Evolutionary conservation across 2,329 filamentous ascomycete genomes (phyloP).

Genomic region (Xylariaceae sp.): DNA sequence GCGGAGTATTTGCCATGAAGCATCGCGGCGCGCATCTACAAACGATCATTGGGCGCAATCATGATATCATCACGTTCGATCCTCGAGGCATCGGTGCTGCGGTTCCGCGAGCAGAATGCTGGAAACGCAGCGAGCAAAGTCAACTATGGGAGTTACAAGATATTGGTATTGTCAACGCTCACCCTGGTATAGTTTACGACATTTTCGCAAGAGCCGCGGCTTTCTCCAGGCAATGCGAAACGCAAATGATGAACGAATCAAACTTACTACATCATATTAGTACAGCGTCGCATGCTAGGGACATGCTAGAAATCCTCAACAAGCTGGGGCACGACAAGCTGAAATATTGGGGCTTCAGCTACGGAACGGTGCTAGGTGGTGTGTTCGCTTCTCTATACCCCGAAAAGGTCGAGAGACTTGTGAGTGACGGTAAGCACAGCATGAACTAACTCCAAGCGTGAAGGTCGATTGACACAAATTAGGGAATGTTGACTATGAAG

Average conservation of each 20-base stretch:
- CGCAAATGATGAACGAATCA: constrained; percentile 32
- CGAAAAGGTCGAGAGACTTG: constrained; percentile 47
- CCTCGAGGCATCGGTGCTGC: constrained; percentile 51
- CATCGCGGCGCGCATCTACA: constrained; percentile 36
- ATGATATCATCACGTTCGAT: constrained; percentile 51
- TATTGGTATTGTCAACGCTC: constrained; percentile 45
- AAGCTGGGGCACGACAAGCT: constrained; percentile 42
- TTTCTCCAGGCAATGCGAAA: constrained; percentile 43
- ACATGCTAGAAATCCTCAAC: constrained; percentile 47
- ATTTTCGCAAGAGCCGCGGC: constrained; percentile 42
- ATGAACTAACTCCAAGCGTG: not conserved
- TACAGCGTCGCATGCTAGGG: constrained; percentile 44
- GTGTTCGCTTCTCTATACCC: constrained; percentile 53
- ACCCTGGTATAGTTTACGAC: constrained; percentile 45
- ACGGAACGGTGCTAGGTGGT: constrained; percentile 52
- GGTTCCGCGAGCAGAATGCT: constrained; percentile 51
- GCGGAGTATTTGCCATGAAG: constrained; percentile 38
- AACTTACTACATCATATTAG: constrained; percentile 41
- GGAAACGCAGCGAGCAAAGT: constrained; percentile 41
- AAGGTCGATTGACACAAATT: not conserved
- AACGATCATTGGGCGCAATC: constrained; percentile 40
- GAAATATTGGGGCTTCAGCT: constrained; percentile 53
- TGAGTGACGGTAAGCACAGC: constrained; percentile 45
- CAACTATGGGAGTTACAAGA: constrained; percentile 44
- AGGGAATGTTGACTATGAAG: constrained; percentile 52